Evolutionary conservation across 176 grass and related monocot species (phyloP), one percentile per base, ranked within the genome.

Genomic region (Paspalum notatum): DNA sequence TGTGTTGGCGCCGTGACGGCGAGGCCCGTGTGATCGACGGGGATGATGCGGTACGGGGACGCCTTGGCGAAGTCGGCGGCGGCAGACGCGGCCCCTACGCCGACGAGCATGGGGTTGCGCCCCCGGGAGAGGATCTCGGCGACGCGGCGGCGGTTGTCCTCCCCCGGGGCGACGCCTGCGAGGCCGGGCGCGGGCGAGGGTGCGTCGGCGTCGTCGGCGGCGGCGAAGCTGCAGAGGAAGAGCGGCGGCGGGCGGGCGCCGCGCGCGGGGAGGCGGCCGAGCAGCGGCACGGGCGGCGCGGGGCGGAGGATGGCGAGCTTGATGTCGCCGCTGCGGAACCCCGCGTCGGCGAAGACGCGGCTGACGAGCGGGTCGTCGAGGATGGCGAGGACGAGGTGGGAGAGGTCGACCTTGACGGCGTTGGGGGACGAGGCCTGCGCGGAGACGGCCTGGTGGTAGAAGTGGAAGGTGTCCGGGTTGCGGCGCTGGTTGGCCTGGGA

Each of bases 321-420:
- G 83, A 97, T 90, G 50, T 90, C 90, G 13, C 27, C 77, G 91
- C 85, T 92, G 15, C 91, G 80, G 79, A 97, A 97, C 0, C 94
- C 91, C 0, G 91, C 94, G 66, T 97, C 94, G 27, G 83, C 94
- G n/a, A 97, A 97, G 5, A 97, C 94, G 46, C 94, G 78, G 85
- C 94, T 94, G 32, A 97, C 94, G 12, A 94, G 90, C 13, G 94
- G 94, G 74, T 97, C 94, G 72, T 97, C 94, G 74, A 97, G 68
- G 84, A 97, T 89, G 53, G 94, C 94, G 7, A 97, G 80, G 2
- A 94, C 62, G 50, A 97, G 90, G 43, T 92, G 89, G 68, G 93
- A 80, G 26, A 97, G 83, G 83, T 97, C 95, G 20, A 97, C 91
- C 75, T 88, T 94, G 60, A 97, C 90, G 14, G 80, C 82, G 14